These are phyloP conservation scores for Fusarium sp. DNA, from an alignment of 2,329 filamentous ascomycete genomes.

Conservation along the genomic window DNA sequence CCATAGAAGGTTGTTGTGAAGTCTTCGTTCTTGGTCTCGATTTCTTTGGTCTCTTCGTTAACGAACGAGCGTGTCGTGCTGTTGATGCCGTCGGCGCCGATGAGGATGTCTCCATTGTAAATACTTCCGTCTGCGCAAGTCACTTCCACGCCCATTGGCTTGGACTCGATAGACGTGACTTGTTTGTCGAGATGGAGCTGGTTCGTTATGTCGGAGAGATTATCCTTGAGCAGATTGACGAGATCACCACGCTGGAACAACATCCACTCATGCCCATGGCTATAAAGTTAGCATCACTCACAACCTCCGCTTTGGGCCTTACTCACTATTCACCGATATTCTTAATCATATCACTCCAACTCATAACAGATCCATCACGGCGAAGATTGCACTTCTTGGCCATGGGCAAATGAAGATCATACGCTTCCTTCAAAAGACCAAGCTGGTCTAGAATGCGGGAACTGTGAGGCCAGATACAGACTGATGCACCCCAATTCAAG, in stretches of 20 bases:
- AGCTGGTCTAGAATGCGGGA: conserved; percentile 19
- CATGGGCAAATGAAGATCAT: conserved; percentile 6
- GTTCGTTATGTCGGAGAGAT: conserved; percentile 8
- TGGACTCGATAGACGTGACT: conserved; percentile 4
- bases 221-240: conserved; percentile 21
- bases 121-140: conserved; percentile 26
- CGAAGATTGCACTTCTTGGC: conserved; percentile 27
- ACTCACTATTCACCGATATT: conserved; percentile 23
- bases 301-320: rapidly evolving
- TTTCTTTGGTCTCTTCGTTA: neutral
- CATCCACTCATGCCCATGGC: conserved; percentile 36
- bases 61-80: conserved; percentile 23
- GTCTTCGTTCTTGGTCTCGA: neutral
- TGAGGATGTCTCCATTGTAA: conserved; percentile 24
- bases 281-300: neutral
- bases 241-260: conserved; percentile 33
- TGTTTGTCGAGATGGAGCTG: conserved; percentile 26
- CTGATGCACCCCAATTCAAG: conserved; percentile 21
- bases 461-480: conserved; percentile 31
- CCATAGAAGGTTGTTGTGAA: conserved; percentile 28
- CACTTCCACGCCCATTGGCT: conserved; percentile 10
- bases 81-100: conserved; percentile 38
- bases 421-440: conserved; percentile 13
- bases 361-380: conserved; percentile 14
- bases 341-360: conserved; percentile 33